Evolutionary conservation across 768 basidiomycete species (phyloP).

Genomic region (Leccinum pellstonianum): DNA sequence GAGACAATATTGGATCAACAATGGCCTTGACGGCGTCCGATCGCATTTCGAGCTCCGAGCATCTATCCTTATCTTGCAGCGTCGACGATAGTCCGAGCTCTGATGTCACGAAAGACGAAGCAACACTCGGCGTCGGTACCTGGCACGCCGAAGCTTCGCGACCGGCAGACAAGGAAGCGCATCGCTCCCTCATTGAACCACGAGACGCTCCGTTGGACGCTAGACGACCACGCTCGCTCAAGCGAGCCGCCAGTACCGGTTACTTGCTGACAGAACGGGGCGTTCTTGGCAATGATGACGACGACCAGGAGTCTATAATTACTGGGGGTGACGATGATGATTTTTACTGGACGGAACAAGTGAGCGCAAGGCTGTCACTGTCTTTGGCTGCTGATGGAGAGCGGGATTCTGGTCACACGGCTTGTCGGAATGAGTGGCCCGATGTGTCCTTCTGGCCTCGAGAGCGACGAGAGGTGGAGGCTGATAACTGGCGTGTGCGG

Average conservation of each 20-base stretch:
- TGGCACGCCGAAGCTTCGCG: not conserved
- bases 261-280: not conserved
- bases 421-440: not conserved
- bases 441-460: not conserved
- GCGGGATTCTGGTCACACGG: not conserved
- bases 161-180: not conserved
- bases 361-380: slow-evolving; percentile 4
- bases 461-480: slow-evolving; percentile 7
- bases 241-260: not conserved
- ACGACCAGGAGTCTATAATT: not conserved
- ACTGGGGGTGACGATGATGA: not conserved
- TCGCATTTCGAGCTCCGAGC: not conserved
- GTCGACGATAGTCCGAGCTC: not conserved
- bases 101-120: not conserved
- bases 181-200: not conserved
- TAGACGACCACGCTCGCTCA: not conserved
- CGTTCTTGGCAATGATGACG: slow-evolving; percentile 1
- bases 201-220: slow-evolving; percentile 2
- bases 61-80: not conserved
- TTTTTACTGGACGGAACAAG: slow-evolving; percentile 12
- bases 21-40: not conserved
- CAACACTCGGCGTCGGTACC: not conserved
- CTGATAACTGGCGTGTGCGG: slow-evolving; percentile 15
- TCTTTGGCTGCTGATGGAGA: not conserved
- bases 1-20: not conserved